Base-by-base conservation (phyloP, 1,284 basidiomycete genomes). In the Heterobasidion irregulare region DNA sequence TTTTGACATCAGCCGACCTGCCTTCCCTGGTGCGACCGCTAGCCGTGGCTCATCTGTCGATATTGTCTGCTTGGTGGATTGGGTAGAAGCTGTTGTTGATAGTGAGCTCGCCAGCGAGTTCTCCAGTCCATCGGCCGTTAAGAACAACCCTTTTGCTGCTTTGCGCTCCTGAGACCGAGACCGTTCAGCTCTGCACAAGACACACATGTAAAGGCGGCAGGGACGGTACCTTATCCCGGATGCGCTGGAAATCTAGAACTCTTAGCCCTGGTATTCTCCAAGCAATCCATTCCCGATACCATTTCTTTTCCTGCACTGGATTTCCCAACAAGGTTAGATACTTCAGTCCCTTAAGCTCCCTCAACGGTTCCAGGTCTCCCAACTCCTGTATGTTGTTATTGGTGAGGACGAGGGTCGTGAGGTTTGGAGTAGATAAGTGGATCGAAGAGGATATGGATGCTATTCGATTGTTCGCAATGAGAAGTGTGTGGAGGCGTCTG, bases 171-270 rank as follows among this genome's bases (percentile, higher is more conserved):
- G 67, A 57, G 61, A 32, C 43, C 33, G 16, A 50, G 55, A 48
- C 43, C 41, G 36, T 43, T 38, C 41, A 47, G 52, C 18, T 32
- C 49, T 3, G 46, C 16, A 12, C n/a, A 48, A 34, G 12, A 12
- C 38, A n/a, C 38, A 7, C 38, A 41, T 2, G 35, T 48, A 13
- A 45, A 38, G 35, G 26, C 53, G 32, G 49, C 18, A 47, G 19
- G 66, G 68, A 65, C 71, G 88, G 74, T 73, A 93, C 92, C 82
- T 93, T 92, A 70, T 98, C 93, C 71, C 92, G 91, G 68, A 99
- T 90, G 71, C 96, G 86, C 76, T 92, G 87, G 73, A 92, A 99
- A 80, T 99, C 97, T 66, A 99, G 81, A 69, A 95, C 91, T 77
- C 95, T 87, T 66, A 99, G 81, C 66, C 79, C 77, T 70, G 85